A percentile compares a stretch with the other conserved stretches of the same genome.
These are phyloP conservation scores for Magnaporthiopsis rhizophila DNA, from an alignment of 2,329 filamentous ascomycete species.

Conservation along the genomic window DNA sequence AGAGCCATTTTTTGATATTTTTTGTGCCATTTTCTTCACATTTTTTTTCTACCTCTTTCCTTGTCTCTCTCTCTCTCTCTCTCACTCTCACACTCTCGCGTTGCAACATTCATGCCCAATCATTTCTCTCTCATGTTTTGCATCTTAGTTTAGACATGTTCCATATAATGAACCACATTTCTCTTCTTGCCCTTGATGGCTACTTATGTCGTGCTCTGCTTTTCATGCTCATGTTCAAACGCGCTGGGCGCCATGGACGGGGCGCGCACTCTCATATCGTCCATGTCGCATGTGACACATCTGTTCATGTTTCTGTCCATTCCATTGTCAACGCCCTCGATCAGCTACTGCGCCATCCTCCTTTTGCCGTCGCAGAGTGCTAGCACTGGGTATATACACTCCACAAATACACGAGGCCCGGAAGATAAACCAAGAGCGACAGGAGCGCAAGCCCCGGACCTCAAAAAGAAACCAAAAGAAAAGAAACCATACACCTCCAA, in stretches of 20 bases:
- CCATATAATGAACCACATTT: no score
- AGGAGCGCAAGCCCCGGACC: background rate
- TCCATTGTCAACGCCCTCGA: background rate
- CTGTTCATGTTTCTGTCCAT: background rate
- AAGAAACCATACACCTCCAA: background rate
- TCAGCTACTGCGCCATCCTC: background rate
- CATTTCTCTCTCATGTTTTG: no score
- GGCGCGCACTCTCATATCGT: no score
- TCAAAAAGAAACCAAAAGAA: background rate
- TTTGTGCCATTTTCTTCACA: no score
- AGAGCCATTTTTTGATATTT: background rate
- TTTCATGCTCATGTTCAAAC: no score
- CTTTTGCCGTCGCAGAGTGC: background rate
- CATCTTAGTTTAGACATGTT: no score
- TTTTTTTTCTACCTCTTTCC: background rate
- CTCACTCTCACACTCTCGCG: background rate
- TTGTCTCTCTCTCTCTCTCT: background rate
- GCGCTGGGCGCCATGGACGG: no score
- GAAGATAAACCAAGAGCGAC: background rate
- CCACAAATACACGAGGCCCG: background rate
- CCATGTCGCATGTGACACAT: background rate
- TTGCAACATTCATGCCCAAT: no score
- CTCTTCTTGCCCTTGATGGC: no score
- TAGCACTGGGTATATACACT: constrained; percentile 7
- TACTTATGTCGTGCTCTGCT: no score